Base-by-base conservation (phyloP, 371 early-diverging fungal genomes). In the Dichotomocladium elegans region DNA sequence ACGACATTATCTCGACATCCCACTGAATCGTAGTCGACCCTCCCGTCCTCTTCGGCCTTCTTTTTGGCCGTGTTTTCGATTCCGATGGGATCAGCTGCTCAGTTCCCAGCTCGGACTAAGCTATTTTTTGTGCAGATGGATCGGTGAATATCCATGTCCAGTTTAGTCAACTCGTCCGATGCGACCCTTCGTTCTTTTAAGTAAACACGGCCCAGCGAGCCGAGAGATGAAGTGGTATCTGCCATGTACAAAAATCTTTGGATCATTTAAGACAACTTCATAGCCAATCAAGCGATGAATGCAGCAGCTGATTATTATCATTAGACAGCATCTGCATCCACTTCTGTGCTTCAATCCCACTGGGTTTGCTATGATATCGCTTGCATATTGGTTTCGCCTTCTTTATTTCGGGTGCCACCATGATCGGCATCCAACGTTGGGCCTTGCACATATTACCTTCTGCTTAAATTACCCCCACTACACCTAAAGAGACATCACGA, bases 101-200 rank as follows among this genome's bases (percentile, higher is more conserved):
- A 30, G 46, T 58, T 53, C 51, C 58, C 29, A 58, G 58, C 45
- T 58, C 51, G 25, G 58, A 53, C 47, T 47, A 51, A 40, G 40
- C 52, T 43, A 52, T 58, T 21, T 46, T 58, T 34, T 19, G 35
- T 55, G 31, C 26, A 15, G 29, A 55, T 48, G 12, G 25, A 9
- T n/a, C 47, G 40, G 21, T 40, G 37, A 22, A 31, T 22, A 5
- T 1, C 4, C 12, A 4, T 12, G 28, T 19, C 6, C 25, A 33
- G 25, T 2, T 10, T 43, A 41, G 7, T n/a, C 9, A 19, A 26
- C 12, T 41, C 43, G 21, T 26, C 29, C 4, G 2, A 15, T 2
- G 21, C 21, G 17, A 17, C 29, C 25, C n/a, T 31, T 21, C 27
- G 27, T 14, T 15, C 12, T 19, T 19, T 14, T 26, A 26, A 12